phyloP scores from a whole-genome alignment of 257 asterid species.

The Cynanchum wilfordii region DNA sequence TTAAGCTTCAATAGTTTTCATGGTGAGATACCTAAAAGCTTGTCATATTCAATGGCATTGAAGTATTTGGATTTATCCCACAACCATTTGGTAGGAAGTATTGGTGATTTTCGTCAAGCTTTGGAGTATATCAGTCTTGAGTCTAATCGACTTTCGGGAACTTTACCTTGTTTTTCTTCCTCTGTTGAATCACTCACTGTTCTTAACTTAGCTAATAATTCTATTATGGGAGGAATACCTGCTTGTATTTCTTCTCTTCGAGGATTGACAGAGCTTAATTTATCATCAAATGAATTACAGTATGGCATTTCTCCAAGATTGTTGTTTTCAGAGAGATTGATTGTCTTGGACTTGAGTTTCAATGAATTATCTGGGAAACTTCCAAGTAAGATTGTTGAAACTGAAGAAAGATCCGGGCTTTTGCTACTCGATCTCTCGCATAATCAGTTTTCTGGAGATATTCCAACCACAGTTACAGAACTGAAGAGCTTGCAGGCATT shows the following conservation, averaged over 20 bases:
- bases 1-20: slow-evolving; percentile 52
- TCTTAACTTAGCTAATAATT: slow-evolving; percentile 70
- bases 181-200: slow-evolving; percentile 47
- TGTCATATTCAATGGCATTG: slow-evolving; percentile 40
- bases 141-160: slow-evolving; percentile 56
- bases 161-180: slow-evolving; percentile 71
- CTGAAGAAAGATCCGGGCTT: slow-evolving; percentile 60
- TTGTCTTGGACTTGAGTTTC: slow-evolving; percentile 75
- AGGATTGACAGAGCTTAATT: slow-evolving; percentile 55
- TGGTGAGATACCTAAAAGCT: slow-evolving; percentile 55
- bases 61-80: slow-evolving; percentile 63
- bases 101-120: slow-evolving; percentile 51
- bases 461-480: slow-evolving; percentile 62
- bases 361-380: slow-evolving; percentile 62
- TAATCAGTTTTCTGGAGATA: slow-evolving; percentile 63
- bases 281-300: slow-evolving; percentile 58
- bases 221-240: slow-evolving; percentile 77
- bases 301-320: slow-evolving; percentile 85
- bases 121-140: slow-evolving; percentile 56
- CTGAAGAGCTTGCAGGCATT: slow-evolving; percentile 79
- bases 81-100: slow-evolving; percentile 49
- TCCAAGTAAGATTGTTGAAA: slow-evolving; percentile 44
- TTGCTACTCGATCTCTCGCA: slow-evolving; percentile 69
- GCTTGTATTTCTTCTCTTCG: slow-evolving; percentile 62
- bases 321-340: slow-evolving; percentile 54